phyloP scores from a whole-genome alignment of 2,329 filamentous ascomycete genomes.

The Colletotrichum chrysophilum region DNA sequence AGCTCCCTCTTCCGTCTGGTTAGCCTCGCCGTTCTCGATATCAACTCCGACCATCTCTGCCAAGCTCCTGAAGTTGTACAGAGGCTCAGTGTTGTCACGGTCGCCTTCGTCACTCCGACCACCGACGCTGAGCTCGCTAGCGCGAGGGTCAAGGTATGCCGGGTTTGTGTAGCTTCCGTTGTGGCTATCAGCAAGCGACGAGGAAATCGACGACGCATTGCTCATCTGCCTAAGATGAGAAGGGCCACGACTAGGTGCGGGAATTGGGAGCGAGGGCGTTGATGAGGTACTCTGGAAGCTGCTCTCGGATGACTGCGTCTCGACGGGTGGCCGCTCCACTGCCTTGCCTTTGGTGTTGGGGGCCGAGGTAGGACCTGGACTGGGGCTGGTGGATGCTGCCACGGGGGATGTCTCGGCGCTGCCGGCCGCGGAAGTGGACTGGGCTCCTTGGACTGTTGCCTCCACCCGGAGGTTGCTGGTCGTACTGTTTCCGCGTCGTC shows the following conservation, averaged over 20 bases:
- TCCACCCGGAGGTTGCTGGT: slow-evolving; percentile 66
- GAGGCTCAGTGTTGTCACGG: slow-evolving; percentile 68
- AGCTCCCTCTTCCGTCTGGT: slow-evolving; percentile 30
- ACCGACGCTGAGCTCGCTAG: slow-evolving; percentile 59
- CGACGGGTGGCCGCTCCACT: slow-evolving; percentile 58
- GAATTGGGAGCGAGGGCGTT: slow-evolving; percentile 47
- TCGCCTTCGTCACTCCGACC: slow-evolving; percentile 54
- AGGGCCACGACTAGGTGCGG: slow-evolving; percentile 60
- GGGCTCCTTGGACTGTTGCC: slow-evolving; percentile 51
- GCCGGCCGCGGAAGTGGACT: slow-evolving; percentile 3
- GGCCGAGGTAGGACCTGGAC: slow-evolving; percentile 32
- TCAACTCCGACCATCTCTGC: slow-evolving; percentile 81
- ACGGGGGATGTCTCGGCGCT: slow-evolving; percentile 27
- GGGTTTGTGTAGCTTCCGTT: slow-evolving; percentile 54
- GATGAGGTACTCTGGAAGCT: slow-evolving; percentile 31
- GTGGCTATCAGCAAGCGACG: slow-evolving; percentile 74
- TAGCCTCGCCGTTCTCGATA: slow-evolving; percentile 53
- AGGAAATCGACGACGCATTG: slow-evolving; percentile 83
- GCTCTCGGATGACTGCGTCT: slow-evolving; percentile 26
- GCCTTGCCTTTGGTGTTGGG: slow-evolving; percentile 70
- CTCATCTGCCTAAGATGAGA: slow-evolving; percentile 84
- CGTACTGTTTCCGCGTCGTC: slow-evolving; percentile 63
- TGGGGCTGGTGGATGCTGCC: slow-evolving; percentile 36
- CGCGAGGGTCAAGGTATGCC: slow-evolving; percentile 49
- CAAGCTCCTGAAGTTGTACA: slow-evolving; percentile 92